Evolutionary conservation across 441 rosid genomes (phyloP).

Genomic region (Pelargonium cotyledonis): DNA sequence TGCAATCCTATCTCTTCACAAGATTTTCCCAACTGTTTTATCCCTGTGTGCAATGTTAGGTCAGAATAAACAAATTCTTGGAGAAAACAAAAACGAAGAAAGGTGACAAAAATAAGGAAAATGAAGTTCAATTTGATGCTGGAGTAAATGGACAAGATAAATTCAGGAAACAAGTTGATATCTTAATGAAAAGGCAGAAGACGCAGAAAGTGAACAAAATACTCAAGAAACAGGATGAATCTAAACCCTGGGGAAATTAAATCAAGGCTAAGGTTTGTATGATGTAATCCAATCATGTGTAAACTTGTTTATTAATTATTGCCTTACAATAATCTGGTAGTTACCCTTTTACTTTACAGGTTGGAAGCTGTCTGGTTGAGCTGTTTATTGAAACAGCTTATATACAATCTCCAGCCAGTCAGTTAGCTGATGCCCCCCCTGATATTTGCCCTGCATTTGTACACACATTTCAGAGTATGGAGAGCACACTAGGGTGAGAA

Average conservation of each 20-base stretch:
- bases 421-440: constrained; percentile 63
- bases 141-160: constrained; percentile 40
- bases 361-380: constrained; percentile 82
- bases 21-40: neutral
- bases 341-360: constrained; percentile 41
- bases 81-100: constrained; percentile 62
- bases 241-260: constrained; percentile 85
- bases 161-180: constrained; percentile 52
- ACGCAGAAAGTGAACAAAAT: constrained; percentile 45
- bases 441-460: constrained; percentile 90
- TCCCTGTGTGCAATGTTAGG: constrained; percentile 33
- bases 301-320: neutral
- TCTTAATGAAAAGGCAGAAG: constrained; percentile 62
- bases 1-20: neutral
- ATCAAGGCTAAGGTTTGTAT: constrained; percentile 69
- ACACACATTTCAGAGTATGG: constrained; percentile 34
- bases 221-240: constrained; percentile 52
- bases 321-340: constrained; percentile 15
- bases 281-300: constrained; percentile 15
- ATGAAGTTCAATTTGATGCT: neutral
- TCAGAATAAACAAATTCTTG: constrained; percentile 59
- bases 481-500: neutral
- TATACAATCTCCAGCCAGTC: constrained; percentile 78
- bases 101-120: constrained; percentile 23
- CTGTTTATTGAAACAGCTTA: constrained; percentile 75